Evolutionary conservation across 2,329 filamentous ascomycete species (phyloP), one percentile per base, ranked within the genome.

Genomic region (Pseudophaeomoniella oleicola): DNA sequence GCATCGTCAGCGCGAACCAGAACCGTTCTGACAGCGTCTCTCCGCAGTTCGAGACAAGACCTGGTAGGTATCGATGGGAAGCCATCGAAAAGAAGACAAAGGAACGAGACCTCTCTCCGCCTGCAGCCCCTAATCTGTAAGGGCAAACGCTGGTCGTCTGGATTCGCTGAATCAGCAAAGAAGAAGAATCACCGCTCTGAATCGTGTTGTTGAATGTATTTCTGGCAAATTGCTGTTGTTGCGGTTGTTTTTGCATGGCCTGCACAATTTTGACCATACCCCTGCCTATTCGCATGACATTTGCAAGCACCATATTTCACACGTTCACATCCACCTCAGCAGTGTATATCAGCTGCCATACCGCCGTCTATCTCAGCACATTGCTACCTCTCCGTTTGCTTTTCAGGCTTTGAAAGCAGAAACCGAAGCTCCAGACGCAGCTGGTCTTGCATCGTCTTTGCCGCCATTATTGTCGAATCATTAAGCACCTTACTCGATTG

Each of bases 1-100:
- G 80, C 38, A 87, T 93, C 62, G 73, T 92, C 50, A 75, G 72
- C 15, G 72, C 77, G 31, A 81, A 83, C 50, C 78, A 85, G 51
- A 84, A 92, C 42, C n/a, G n/a, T n/a, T 71, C 84, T 32, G 67
- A 72, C 38, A 68, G 71, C 14, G 75, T 82, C 16, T 81, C 83
- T 16, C 78, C 84, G 37, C 86, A 94, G 59, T 92, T 87, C 52
- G 86, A 94, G 61, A 90, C 83, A 3, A 76, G 88, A 31, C 73
- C 79, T 14, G 88, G 88, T 39, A 94, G 94, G 67, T 72, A 83
- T 46, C 70, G 66, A 50, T 86, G 78, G 72, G 67, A 69, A 38
- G 77, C 81, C n/a, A 27, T 27, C 6, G 22, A 27, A n/a, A 27
- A 27, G 22, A 6, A n/a, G 22, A n/a, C 22, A n/a, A n/a, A n/a